Evolutionary conservation across 2,329 filamentous ascomycete genomes (phyloP).

Genomic region (Claviceps sp.): DNA sequence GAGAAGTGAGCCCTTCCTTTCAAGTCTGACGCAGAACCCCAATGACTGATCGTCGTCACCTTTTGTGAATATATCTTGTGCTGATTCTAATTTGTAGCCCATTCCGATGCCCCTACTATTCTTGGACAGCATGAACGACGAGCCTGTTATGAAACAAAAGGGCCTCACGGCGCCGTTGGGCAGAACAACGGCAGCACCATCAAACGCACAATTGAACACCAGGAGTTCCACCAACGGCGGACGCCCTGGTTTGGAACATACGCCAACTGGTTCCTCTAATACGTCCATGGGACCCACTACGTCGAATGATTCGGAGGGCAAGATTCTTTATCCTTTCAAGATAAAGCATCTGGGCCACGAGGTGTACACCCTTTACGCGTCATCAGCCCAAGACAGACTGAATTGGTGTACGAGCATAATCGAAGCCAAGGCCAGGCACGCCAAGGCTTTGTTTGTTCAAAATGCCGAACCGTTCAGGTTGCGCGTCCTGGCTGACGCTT

Average conservation of each 20-base stretch:
- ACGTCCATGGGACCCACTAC: conserved; percentile 33
- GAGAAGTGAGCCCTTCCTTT: conserved; percentile 43
- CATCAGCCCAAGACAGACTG: conserved; percentile 56
- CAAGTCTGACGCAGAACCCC: neutral
- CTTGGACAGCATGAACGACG: conserved; percentile 83
- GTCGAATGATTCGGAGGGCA: conserved; percentile 60
- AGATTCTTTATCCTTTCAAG: conserved; percentile 83
- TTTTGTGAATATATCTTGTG: neutral
- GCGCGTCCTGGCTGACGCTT: conserved; percentile 80
- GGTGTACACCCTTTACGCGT: conserved; percentile 80
- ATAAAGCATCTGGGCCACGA: conserved; percentile 93
- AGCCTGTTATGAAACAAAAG: conserved; percentile 74
- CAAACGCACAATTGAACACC: conserved; percentile 40
- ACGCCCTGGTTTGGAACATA: conserved; percentile 51
- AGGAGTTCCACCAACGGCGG: conserved; percentile 39
- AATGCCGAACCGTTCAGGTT: conserved; percentile 93
- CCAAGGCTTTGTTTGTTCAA: conserved; percentile 74
- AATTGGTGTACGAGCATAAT: conserved; percentile 94
- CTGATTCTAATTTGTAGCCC: conserved; percentile 32
- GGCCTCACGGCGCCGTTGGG: conserved; percentile 52
- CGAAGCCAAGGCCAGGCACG: conserved; percentile 87
- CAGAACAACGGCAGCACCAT: conserved; percentile 45
- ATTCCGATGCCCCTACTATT: conserved; percentile 95
- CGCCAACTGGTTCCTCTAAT: conserved; percentile 52
- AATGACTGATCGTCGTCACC: neutral